These are phyloP conservation scores for Parafenestella ontariensis DNA, from an alignment of 2,329 filamentous ascomycete genomes.

Conservation along the genomic window DNA sequence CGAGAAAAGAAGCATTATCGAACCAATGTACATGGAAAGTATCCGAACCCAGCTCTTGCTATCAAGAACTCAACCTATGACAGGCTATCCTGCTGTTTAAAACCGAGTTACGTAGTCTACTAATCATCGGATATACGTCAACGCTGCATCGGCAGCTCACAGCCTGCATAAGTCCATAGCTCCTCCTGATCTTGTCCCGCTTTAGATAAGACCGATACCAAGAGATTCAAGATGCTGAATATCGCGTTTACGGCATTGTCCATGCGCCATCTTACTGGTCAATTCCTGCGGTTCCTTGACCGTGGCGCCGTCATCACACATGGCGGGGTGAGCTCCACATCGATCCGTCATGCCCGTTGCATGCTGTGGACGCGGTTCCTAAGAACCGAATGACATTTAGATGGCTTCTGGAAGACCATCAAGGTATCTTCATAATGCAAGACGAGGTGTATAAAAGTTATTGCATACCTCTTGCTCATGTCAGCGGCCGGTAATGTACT, in stretches of 20 bases:
- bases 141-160: slow-evolving; percentile 24
- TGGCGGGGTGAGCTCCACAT: slow-evolving; percentile 34
- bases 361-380: neutral
- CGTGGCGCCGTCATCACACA: slow-evolving; percentile 31
- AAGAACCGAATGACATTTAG: slow-evolving; percentile 6
- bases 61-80: slow-evolving; percentile 11
- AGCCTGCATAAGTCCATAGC: slow-evolving; percentile 27
- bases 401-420: slow-evolving; percentile 16
- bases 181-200: slow-evolving; percentile 13
- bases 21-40: slow-evolving; percentile 2
- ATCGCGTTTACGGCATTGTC: slow-evolving; percentile 29
- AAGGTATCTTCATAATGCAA: slow-evolving; percentile 8
- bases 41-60: slow-evolving; percentile 6
- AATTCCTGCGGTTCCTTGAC: slow-evolving; percentile 5
- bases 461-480: neutral
- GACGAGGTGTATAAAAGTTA: neutral
- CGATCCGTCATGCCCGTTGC: slow-evolving; percentile 10
- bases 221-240: slow-evolving; percentile 22
- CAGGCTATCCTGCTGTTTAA: slow-evolving; percentile 5
- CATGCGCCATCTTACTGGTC: slow-evolving; percentile 29
- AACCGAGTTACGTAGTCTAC: slow-evolving; percentile 18
- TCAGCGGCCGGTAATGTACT: neutral
- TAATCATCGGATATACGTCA: slow-evolving; percentile 31
- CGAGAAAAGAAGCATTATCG: slow-evolving; percentile 9
- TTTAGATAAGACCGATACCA: slow-evolving; percentile 37